phyloP scores from a whole-genome alignment of 192 early-diverging fungal genomes.

The Podila clonocystis region DNA sequence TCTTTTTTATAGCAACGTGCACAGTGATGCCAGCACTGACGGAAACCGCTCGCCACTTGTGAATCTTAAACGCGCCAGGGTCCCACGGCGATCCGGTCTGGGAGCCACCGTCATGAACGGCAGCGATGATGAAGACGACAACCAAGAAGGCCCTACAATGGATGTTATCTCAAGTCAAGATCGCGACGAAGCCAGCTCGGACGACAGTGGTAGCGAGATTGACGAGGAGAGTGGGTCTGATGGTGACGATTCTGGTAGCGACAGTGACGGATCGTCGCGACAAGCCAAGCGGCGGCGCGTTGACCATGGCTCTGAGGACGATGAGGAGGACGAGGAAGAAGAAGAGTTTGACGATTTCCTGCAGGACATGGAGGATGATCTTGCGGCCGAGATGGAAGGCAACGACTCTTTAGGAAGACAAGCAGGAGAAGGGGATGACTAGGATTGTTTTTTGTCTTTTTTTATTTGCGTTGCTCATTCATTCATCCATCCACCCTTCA shows the following conservation, averaged over 20 bases:
- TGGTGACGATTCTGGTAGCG: slow-evolving; percentile 41
- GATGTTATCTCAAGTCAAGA: background rate
- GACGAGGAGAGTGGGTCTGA: slow-evolving; percentile 56
- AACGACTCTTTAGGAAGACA: background rate
- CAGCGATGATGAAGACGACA: slow-evolving; percentile 24
- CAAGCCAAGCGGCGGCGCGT: background rate
- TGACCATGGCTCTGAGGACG: background rate
- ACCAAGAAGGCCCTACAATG: slow-evolving; percentile 2
- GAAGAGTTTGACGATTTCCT: slow-evolving; percentile 39
- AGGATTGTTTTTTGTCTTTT: no score
- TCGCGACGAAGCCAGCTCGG: slow-evolving; percentile 12
- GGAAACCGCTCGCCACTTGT: slow-evolving; percentile 24
- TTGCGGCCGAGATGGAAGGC: slow-evolving; percentile 32
- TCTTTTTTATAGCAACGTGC: slow-evolving; percentile 12
- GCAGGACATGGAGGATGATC: slow-evolving; percentile 30
- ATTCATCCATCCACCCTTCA: no score
- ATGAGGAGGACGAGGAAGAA: slow-evolving; percentile 5
- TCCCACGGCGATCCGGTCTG: slow-evolving; percentile 26
- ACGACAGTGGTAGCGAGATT: slow-evolving; percentile 55
- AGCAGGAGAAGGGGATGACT: no score
- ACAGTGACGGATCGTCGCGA: slow-evolving; percentile 4
- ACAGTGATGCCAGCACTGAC: slow-evolving; percentile 40
- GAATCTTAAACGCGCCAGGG: slow-evolving; percentile 31
- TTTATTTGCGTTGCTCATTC: no score
- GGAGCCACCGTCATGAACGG: slow-evolving; percentile 25